Evolutionary conservation across 768 basidiomycete genomes (phyloP).

Genomic region (Tephrocybe sp.): DNA sequence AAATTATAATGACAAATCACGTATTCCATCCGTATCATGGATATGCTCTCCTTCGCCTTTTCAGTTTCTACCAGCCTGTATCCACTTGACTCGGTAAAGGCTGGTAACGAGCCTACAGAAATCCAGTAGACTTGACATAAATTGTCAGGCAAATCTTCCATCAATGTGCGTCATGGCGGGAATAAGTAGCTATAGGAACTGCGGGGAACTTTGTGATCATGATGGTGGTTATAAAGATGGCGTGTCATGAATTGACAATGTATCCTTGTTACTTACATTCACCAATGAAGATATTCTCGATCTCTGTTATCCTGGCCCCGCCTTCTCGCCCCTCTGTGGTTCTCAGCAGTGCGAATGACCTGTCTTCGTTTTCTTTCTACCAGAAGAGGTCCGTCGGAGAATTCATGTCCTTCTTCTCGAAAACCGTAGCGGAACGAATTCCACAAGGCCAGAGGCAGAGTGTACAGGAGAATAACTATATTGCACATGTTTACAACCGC

Average conservation of each 20-base stretch:
- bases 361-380: slow-evolving; percentile 93
- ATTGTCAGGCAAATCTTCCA: too few species aligned
- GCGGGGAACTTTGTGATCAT: not conserved
- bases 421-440: slow-evolving; percentile 90
- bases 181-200: too few species aligned
- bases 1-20: too few species aligned
- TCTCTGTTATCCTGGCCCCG: slow-evolving; percentile 72
- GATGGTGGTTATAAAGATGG: not conserved
- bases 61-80: too few species aligned
- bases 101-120: too few species aligned
- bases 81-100: too few species aligned
- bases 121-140: too few species aligned
- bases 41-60: too few species aligned
- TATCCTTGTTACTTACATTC: slow-evolving; percentile 20
- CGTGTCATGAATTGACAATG: slow-evolving; percentile 15
- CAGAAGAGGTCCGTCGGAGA: slow-evolving; percentile 85
- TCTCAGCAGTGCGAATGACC: slow-evolving; percentile 71
- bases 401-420: slow-evolving; percentile 93
- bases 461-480: slow-evolving; percentile 91
- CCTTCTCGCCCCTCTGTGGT: slow-evolving; percentile 61
- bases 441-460: slow-evolving; percentile 87
- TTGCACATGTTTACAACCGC: slow-evolving; percentile 90
- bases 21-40: too few species aligned
- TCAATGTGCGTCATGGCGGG: not conserved
- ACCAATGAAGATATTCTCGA: slow-evolving; percentile 83